These are phyloP conservation scores for Beauveria sp. DNA, from an alignment of 2,329 filamentous ascomycete genomes.

Conservation along the genomic window DNA sequence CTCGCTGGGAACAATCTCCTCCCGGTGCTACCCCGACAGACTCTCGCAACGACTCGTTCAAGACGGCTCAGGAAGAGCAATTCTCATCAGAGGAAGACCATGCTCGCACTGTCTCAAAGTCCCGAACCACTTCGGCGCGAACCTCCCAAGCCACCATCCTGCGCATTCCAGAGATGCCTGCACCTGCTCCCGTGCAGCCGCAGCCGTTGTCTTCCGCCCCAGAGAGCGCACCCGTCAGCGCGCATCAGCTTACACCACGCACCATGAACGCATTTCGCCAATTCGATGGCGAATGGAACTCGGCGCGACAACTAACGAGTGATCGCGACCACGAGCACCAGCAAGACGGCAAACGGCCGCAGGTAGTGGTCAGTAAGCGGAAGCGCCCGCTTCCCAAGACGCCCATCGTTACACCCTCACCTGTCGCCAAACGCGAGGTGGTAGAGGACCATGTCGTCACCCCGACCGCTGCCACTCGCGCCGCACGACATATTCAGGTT, in stretches of 20 bases:
- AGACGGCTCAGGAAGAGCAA: conserved; percentile 59
- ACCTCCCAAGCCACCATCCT: conserved; percentile 38
- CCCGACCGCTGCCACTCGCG: conserved; percentile 43
- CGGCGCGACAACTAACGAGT: conserved; percentile 17
- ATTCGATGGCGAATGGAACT: conserved; percentile 52
- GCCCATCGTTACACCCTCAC: conserved; percentile 15
- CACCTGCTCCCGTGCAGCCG: conserved; percentile 33
- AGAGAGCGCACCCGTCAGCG: conserved; percentile 18
- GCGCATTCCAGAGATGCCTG: conserved; percentile 23
- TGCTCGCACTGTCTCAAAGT: conserved; percentile 33
- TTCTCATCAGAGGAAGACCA: conserved; percentile 55
- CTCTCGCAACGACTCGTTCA: conserved; percentile 63
- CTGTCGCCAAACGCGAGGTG: conserved; percentile 28
- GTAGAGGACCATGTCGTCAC: conserved; percentile 40
- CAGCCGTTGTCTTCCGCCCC: conserved; percentile 33
- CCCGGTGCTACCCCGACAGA: conserved; percentile 50
- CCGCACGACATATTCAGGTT: conserved; percentile 39
- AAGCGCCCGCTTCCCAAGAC: conserved; percentile 25
- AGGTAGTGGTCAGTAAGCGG: conserved; percentile 47
- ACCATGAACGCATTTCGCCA: conserved; percentile 42
- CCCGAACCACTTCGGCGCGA: conserved; percentile 30
- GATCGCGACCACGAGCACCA: conserved; percentile 32
- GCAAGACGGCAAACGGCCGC: conserved; percentile 47
- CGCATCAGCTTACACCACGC: conserved; percentile 27
- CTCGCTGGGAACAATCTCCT: conserved; percentile 38